Percentiles rank a stretch among this genome's conserved stretches.
Conservation (phyloP, 805 yeast species). For the Metschnikowia gruessii region DNA sequence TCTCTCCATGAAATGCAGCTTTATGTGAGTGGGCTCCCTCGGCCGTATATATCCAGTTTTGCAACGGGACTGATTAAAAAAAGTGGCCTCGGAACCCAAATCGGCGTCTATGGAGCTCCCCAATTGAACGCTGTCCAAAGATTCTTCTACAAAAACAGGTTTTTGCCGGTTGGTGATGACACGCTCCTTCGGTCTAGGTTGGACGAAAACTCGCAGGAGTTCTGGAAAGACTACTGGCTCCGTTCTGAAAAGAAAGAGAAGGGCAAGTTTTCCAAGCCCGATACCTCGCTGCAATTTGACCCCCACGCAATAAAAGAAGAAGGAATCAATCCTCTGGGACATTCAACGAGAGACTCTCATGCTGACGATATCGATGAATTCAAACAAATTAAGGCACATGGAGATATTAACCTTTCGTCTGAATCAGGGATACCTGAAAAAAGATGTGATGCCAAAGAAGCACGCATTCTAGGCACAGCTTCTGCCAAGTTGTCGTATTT, state of each 20-base stretch:
- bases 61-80: slow-evolving; percentile 37
- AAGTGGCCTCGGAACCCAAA: slow-evolving; percentile 12
- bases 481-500: slow-evolving; percentile 64
- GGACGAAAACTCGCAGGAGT: slow-evolving; percentile 34
- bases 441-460: slow-evolving; percentile 16
- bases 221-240: slow-evolving; percentile 57
- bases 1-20: slow-evolving; percentile 66
- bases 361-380: background rate
- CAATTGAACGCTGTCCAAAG: slow-evolving; percentile 52
- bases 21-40: slow-evolving; percentile 47
- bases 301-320: background rate
- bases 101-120: slow-evolving; percentile 57
- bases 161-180: slow-evolving; percentile 30
- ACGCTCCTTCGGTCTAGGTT: slow-evolving; percentile 32
- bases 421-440: background rate
- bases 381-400: background rate
- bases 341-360: background rate
- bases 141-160: slow-evolving; percentile 52
- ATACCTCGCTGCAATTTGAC: slow-evolving; percentile 16
- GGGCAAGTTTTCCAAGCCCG: slow-evolving; percentile 38
- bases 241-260: slow-evolving; percentile 35
- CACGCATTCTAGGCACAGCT: slow-evolving; percentile 55
- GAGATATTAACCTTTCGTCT: background rate
- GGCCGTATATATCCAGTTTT: slow-evolving; percentile 36
- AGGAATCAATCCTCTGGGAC: background rate